Conservation (phyloP, 2,329 filamentous ascomycete species). For the Beauveria caledonica region DNA sequence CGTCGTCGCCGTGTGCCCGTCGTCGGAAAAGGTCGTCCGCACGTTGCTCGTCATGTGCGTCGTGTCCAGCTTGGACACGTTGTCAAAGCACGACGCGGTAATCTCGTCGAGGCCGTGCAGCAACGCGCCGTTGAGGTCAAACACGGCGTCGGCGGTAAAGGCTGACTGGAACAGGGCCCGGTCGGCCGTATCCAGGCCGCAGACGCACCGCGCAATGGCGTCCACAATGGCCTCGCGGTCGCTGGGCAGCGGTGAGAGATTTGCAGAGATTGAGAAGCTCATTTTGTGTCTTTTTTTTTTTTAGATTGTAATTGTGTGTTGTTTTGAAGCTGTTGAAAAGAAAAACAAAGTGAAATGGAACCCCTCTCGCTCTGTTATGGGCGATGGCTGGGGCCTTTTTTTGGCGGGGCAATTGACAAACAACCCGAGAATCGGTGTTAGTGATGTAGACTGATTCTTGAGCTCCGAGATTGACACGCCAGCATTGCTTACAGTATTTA, state of each 20-base stretch:
- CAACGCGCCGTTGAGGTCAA: conserved; percentile 1
- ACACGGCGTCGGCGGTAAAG: conserved; percentile 2
- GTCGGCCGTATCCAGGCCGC: conserved; percentile 6
- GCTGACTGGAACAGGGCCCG: conserved; percentile 3
- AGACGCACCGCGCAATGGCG: conserved; percentile 1
- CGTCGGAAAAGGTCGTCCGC: neutral
- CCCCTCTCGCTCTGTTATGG: neutral
- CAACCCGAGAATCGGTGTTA: too few relatives aligned
- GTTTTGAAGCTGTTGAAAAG: neutral
- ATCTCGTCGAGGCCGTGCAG: conserved; percentile 1
- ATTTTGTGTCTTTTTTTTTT: neutral
- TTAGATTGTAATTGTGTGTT: neutral
- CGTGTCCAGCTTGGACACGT: conserved; percentile 1
- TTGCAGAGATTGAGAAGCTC: neutral
- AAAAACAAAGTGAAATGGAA: neutral
- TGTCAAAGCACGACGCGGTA: neutral
- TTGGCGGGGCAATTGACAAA: too few relatives aligned
- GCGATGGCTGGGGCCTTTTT: too few relatives aligned
- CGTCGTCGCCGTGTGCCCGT: conserved; percentile 1
- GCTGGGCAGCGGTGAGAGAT: neutral
- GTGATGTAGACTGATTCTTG: too few relatives aligned
- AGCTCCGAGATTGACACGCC: too few relatives aligned
- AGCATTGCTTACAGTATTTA: too few relatives aligned
- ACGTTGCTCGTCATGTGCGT: conserved; percentile 9
- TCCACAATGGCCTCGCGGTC: conserved; percentile 9